Evolutionary conservation across 2,329 filamentous ascomycete species (phyloP).

Genomic region (Arthroderma sp.): DNA sequence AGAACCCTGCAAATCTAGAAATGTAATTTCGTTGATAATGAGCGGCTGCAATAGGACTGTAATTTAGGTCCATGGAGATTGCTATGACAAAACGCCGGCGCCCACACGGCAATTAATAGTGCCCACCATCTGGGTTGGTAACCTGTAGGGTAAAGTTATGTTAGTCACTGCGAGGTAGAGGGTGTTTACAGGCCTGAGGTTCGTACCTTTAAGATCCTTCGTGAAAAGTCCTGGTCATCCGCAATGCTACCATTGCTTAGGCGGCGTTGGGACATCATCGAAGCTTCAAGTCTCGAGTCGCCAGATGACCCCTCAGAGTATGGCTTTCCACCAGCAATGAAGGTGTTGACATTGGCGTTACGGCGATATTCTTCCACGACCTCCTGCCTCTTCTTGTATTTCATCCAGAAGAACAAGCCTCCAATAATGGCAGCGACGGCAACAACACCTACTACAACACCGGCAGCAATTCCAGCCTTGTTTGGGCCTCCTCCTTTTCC

Average conservation of each 20-base stretch:
- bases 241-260: constrained; percentile 93
- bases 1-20: no score
- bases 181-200: not conserved
- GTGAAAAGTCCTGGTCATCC: constrained; percentile 92
- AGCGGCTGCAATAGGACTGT: no score
- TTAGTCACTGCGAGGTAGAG: not conserved
- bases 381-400: constrained; percentile 60
- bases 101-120: constrained; percentile 2
- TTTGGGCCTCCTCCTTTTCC: constrained; percentile 39
- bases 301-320: constrained; percentile 56
- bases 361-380: constrained; percentile 75
- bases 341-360: constrained; percentile 65
- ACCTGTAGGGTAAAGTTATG: constrained; percentile 4
- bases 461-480: constrained; percentile 73
- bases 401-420: constrained; percentile 59
- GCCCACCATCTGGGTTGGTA: constrained; percentile 10
- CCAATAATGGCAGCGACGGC: constrained; percentile 52
- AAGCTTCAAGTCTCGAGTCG: constrained; percentile 75
- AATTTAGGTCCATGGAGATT: no score
- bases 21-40: no score
- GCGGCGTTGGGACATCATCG: constrained; percentile 64
- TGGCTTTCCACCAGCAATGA: constrained; percentile 47
- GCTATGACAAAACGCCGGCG: no score
- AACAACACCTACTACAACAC: constrained; percentile 73
- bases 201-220: constrained; percentile 79